These are phyloP conservation scores for Rhinocladiella similis DNA, from an alignment of 2,329 filamentous ascomycete species.

Conservation along the genomic window DNA sequence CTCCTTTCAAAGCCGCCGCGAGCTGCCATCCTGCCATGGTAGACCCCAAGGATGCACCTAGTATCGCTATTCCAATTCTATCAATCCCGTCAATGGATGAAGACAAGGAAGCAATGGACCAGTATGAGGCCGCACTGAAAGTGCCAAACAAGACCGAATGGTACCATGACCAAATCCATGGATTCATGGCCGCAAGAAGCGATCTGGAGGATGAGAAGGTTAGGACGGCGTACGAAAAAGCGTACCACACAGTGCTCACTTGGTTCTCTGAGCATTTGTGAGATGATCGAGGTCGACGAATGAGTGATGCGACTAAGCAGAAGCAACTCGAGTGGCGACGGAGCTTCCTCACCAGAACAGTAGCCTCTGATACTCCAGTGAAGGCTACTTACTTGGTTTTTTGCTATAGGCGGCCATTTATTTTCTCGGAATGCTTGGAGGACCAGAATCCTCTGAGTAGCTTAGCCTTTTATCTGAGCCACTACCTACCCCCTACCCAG, in stretches of 20 bases:
- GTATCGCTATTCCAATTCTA: slow-evolving; percentile 57
- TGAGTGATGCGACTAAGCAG: no score
- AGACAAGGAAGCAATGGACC: slow-evolving; percentile 47
- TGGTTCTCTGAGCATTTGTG: slow-evolving; percentile 45
- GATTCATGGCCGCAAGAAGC: slow-evolving; percentile 48
- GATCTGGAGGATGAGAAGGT: slow-evolving; percentile 42
- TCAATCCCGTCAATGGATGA: slow-evolving; percentile 61
- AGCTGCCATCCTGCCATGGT: slow-evolving; percentile 62
- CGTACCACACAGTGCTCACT: slow-evolving; percentile 41
- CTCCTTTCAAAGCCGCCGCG: slow-evolving; percentile 58
- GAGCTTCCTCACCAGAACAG: no score
- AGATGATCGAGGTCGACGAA: no score
- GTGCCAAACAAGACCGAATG: slow-evolving; percentile 46
- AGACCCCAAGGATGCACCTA: slow-evolving; percentile 57
- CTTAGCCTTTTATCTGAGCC: no score
- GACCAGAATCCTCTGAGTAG: no score
- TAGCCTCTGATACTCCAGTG: no score
- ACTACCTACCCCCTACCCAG: no score
- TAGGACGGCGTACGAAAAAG: slow-evolving; percentile 45
- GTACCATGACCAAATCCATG: slow-evolving; percentile 45
- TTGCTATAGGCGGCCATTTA: no score
- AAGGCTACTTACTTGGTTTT: no score
- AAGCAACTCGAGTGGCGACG: no score
- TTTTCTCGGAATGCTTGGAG: no score
- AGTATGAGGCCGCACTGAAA: slow-evolving; percentile 41